Conservation (phyloP, 2,329 filamentous ascomycete species). For the Colletotrichum siamense region DNA sequence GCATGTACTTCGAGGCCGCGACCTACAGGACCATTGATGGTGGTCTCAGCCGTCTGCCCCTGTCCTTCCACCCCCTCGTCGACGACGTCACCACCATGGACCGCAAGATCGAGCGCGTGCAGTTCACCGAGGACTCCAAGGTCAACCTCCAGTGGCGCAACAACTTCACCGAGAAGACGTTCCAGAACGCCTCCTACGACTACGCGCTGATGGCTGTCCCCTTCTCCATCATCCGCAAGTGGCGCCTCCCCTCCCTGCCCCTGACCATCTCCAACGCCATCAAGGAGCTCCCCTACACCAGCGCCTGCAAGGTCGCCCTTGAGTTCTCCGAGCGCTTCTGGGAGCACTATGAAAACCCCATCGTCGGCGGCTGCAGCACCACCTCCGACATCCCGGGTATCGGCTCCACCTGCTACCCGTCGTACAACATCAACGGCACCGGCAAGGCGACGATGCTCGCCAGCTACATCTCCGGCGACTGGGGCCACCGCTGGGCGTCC, state of each 20-base stretch:
- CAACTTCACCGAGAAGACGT: conserved; percentile 40
- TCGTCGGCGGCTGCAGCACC: conserved; percentile 68
- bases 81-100: conserved; percentile 61
- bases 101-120: conserved; percentile 61
- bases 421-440: conserved; percentile 68
- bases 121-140: conserved; percentile 54
- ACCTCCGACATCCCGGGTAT: conserved; percentile 64
- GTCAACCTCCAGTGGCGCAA: conserved; percentile 64
- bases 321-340: conserved; percentile 71
- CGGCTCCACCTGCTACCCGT: conserved; percentile 69
- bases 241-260: conserved; percentile 57
- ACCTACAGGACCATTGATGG: conserved; percentile 70
- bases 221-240: conserved; percentile 68
- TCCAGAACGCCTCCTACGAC: conserved; percentile 62
- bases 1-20: conserved; percentile 63
- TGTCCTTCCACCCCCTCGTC: conserved; percentile 67
- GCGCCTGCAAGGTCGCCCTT: conserved; percentile 65
- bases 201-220: conserved; percentile 71
- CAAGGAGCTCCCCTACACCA: conserved; percentile 46
- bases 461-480: conserved; percentile 57
- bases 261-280: conserved; percentile 53
- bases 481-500: conserved; percentile 34
- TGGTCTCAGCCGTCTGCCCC: conserved; percentile 60
- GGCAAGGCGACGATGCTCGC: conserved; percentile 68
- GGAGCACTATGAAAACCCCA: conserved; percentile 57